Conservation (phyloP, 2,329 filamentous ascomycete genomes). For the Aspergillus sp. region DNA sequence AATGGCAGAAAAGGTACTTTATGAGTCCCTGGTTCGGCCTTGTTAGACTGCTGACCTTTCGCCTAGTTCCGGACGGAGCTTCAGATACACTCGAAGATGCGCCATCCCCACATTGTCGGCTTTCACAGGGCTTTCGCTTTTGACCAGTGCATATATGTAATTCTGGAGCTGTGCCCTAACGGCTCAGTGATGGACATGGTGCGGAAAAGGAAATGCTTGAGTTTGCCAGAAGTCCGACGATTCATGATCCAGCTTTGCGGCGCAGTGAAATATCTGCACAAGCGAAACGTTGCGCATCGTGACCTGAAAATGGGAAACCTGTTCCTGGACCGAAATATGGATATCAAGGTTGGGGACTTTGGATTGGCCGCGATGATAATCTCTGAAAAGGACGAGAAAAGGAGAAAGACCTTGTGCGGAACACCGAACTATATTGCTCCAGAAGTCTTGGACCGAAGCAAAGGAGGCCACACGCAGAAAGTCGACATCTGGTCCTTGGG, state of each 20-base stretch:
- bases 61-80: slow-evolving; percentile 75
- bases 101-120: slow-evolving; percentile 92
- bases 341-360: slow-evolving; percentile 97
- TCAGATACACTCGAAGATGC: slow-evolving; percentile 98
- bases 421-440: slow-evolving; percentile 98
- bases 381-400: slow-evolving; percentile 83
- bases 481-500: slow-evolving; percentile 98
- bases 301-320: slow-evolving; percentile 98
- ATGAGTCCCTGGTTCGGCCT: not conserved
- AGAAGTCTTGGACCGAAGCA: slow-evolving; percentile 91
- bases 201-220: slow-evolving; percentile 85
- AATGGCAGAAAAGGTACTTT: slow-evolving; percentile 55
- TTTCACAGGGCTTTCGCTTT: slow-evolving; percentile 95
- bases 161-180: slow-evolving; percentile 92
- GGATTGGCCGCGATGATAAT: slow-evolving; percentile 89
- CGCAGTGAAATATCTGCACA: slow-evolving; percentile 97
- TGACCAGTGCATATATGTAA: slow-evolving; percentile 85
- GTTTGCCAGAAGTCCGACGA: slow-evolving; percentile 89
- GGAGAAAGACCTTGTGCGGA: slow-evolving; percentile 91
- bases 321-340: slow-evolving; percentile 93
- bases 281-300: slow-evolving; percentile 92
- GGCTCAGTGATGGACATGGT: slow-evolving; percentile 98
- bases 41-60: slow-evolving; percentile 14
- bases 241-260: slow-evolving; percentile 95
- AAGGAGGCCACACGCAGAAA: slow-evolving; percentile 94